Evolutionary conservation across 306 rosid genomes (phyloP), one percentile per base, ranked within the genome.

Genomic region (Rubus idaeus): DNA sequence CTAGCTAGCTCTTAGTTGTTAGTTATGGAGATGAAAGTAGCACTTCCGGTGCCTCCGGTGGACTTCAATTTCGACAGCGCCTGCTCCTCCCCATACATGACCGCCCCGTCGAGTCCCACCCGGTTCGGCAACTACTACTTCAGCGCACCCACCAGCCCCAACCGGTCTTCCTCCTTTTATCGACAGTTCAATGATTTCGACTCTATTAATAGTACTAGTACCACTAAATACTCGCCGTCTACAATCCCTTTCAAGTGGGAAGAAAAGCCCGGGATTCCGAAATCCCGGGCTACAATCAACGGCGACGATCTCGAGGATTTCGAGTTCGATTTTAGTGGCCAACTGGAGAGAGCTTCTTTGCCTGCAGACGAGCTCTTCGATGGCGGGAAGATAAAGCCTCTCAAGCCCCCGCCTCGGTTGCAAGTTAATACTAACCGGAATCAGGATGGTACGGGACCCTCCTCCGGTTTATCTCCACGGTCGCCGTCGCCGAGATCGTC

Each of bases 91-190:
- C 97, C 97, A 0, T 95, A 92, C 88, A 84, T 91, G 41, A 92
- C 97, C 0, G 99, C 99, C 11, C 97, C 99, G 49, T 92, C 99
- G 3, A 89, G 96, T 56, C 99, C 97, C 39, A 93, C 88, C 68
- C 84, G 91, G 21, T 85, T 95, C 56, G 84, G 86, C 51, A 84
- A 80, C 82, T 87, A 86, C 86, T 79, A 79, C 96, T 82, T 75
- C 88, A 89, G 94, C 74, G 98, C 99, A 3, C 99, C 99, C 18
- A 81, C 98, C 51, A 92, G 98, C 69, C 98, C 99, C 51, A 71
- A 85, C 9, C 89, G 90, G 0, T 44, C 79, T 50, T 74, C 90
- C 4, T 53, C 90, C 16, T 85, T 87, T 80, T 80, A 67, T 77
- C 52, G 50, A 18, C 82, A 84, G 3, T 45, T 77, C 64, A 17